Conservation (phyloP, 1,284 basidiomycete genomes). For the Sanghuangporus sanghuang region DNA sequence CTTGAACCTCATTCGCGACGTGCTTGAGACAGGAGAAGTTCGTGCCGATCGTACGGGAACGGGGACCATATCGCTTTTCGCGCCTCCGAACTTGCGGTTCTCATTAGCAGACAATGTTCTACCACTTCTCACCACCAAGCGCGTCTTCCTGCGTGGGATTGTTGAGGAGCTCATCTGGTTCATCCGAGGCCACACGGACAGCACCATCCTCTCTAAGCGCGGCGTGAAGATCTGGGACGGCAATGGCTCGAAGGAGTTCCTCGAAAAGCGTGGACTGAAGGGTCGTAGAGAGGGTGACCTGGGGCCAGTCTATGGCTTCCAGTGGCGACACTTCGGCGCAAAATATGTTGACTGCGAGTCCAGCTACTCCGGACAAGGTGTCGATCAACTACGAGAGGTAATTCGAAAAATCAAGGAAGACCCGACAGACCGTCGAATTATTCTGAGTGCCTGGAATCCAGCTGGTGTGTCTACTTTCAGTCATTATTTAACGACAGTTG, state of each 20-base stretch:
- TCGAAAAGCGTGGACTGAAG: conserved; percentile 78
- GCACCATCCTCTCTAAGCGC: conserved; percentile 70
- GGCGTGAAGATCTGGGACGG: conserved; percentile 98
- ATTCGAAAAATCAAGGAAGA: conserved; percentile 90
- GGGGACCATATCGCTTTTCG: conserved; percentile 86
- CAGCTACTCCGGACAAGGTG: conserved; percentile 84
- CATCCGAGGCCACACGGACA: conserved; percentile 82
- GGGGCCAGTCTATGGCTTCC: conserved; percentile 97
- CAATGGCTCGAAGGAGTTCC: conserved; percentile 85
- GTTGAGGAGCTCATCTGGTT: conserved; percentile 98
- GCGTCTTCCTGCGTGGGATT: conserved; percentile 89
- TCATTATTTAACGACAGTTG: not conserved
- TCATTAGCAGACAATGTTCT: conserved; percentile 69
- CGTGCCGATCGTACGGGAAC: conserved; percentile 91
- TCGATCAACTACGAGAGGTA: conserved; percentile 89
- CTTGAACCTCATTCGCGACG: conserved; percentile 71
- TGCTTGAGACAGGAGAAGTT: conserved; percentile 69
- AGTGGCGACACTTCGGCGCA: conserved; percentile 98
- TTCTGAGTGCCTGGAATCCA: conserved; percentile 97
- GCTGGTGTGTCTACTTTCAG: conserved; percentile 57
- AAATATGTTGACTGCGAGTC: conserved; percentile 78
- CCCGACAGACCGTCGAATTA: conserved; percentile 94
- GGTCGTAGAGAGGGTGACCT: conserved; percentile 90
- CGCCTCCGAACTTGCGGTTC: conserved; percentile 85
- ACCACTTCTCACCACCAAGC: conserved; percentile 93